Conservation (phyloP, 108 stramenopile species). For the Parietichytrium sp. region DNA sequence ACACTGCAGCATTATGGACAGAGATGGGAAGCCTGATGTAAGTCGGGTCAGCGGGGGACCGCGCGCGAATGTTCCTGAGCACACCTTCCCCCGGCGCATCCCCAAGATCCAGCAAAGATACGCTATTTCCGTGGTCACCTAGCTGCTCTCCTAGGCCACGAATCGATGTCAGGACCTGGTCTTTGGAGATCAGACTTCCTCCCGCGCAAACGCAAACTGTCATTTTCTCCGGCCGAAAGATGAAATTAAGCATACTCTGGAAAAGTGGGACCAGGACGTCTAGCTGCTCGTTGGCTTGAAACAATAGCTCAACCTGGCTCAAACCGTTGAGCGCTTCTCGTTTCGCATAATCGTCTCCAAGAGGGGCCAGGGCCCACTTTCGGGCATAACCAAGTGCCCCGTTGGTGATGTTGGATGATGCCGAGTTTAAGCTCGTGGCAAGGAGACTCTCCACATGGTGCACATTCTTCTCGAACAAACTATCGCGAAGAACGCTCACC, state of each 20-base stretch:
- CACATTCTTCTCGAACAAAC: not conserved
- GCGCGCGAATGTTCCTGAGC: not conserved
- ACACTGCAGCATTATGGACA: not conserved
- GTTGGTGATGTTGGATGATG: conserved; percentile 6
- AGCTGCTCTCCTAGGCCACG: not conserved
- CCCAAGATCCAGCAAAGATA: not conserved
- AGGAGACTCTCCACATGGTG: conserved; percentile 31
- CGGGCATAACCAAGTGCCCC: not conserved
- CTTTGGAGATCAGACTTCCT: not conserved
- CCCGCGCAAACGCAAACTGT: not conserved
- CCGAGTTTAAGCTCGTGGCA: conserved; percentile 13
- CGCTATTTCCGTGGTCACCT: not conserved
- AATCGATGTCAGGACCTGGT: not conserved
- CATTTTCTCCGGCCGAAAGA: conserved; percentile 13
- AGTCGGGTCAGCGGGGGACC: not conserved
- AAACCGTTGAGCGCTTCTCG: not conserved
- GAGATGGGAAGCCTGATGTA: conserved; percentile 35
- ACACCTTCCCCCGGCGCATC: not conserved
- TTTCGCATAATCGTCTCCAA: conserved; percentile 20
- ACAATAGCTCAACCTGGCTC: not conserved
- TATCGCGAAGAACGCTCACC: not conserved
- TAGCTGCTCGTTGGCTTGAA: not conserved
- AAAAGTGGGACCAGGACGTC: not conserved
- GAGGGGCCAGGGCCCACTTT: not conserved
- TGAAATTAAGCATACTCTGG: not conserved